Conservation (phyloP, 352 stramenopile species). For the Phytophthora rubi region DNA sequence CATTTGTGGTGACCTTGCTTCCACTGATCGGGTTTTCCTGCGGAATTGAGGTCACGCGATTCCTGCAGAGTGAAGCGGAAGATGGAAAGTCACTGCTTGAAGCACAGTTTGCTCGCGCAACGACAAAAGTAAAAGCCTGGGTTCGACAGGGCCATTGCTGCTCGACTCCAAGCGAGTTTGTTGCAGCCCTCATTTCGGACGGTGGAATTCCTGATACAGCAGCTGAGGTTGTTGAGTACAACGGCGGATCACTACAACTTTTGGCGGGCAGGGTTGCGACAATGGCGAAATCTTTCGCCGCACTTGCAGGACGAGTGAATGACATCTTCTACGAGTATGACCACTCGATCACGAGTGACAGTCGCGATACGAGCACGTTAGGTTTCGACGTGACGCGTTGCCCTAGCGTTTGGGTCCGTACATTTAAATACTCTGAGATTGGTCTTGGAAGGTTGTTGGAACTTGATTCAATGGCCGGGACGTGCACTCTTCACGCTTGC, state of each 20-base stretch:
- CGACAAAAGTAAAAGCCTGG: slow-evolving; percentile 17
- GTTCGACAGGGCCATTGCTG: slow-evolving; percentile 24
- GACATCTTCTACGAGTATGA: slow-evolving; percentile 5
- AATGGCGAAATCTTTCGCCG: slow-evolving; percentile 12
- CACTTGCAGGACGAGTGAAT: background rate
- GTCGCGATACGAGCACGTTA: background rate
- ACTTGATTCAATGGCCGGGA: background rate
- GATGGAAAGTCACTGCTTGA: slow-evolving; percentile 32
- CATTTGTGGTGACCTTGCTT: slow-evolving; percentile 20
- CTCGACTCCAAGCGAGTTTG: slow-evolving; percentile 18
- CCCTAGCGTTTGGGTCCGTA: background rate
- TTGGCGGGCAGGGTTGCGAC: background rate
- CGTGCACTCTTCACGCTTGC: slow-evolving; percentile 5
- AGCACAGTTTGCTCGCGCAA: slow-evolving; percentile 31
- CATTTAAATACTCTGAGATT: slow-evolving; percentile 5
- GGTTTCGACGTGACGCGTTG: background rate
- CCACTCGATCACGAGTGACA: background rate
- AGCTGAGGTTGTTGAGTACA: slow-evolving; percentile 33
- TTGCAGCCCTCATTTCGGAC: slow-evolving; percentile 27
- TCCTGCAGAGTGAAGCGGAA: slow-evolving; percentile 42
- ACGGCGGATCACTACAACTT: background rate
- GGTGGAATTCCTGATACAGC: slow-evolving; percentile 33
- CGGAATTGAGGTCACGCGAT: slow-evolving; percentile 20
- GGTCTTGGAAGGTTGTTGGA: background rate
- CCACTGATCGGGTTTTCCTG: slow-evolving; percentile 19